Conservation (phyloP, 2,329 filamentous ascomycete genomes). For the Emericellopsis cladophorae region DNA sequence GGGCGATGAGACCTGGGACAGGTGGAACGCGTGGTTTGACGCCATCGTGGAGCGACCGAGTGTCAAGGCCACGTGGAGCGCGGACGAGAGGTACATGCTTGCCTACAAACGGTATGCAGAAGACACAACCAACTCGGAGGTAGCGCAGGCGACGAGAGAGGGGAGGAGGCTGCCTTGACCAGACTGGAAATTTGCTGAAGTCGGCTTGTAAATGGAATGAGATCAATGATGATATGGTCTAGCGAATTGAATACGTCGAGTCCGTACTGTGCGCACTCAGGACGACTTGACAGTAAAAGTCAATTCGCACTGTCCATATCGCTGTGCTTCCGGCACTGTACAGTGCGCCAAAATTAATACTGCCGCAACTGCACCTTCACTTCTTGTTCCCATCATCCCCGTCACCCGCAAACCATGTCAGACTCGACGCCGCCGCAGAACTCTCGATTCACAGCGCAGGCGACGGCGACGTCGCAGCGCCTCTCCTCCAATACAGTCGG, state of each 20-base stretch:
- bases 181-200: neutral
- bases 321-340: no score
- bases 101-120: constrained; percentile 59
- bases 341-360: no score
- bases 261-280: no score
- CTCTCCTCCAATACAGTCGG: constrained; percentile 82
- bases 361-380: neutral
- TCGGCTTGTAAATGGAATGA: no score
- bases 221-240: no score
- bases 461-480: constrained; percentile 65
- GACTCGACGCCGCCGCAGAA: constrained; percentile 9
- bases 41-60: constrained; percentile 48
- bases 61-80: constrained; percentile 55
- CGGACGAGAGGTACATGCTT: constrained; percentile 51
- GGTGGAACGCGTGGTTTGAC: constrained; percentile 53
- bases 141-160: constrained; percentile 48
- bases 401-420: constrained; percentile 19
- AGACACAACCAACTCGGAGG: constrained; percentile 47
- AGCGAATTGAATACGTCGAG: no score
- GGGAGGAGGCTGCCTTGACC: constrained; percentile 44
- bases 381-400: neutral
- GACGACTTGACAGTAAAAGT: no score
- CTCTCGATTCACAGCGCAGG: constrained; percentile 57
- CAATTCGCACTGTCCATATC: no score
- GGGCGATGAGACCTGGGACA: constrained; percentile 42